These are phyloP conservation scores for Umbellularia californica DNA, from an alignment of 164 flowering plant species.

Conservation along the genomic window DNA sequence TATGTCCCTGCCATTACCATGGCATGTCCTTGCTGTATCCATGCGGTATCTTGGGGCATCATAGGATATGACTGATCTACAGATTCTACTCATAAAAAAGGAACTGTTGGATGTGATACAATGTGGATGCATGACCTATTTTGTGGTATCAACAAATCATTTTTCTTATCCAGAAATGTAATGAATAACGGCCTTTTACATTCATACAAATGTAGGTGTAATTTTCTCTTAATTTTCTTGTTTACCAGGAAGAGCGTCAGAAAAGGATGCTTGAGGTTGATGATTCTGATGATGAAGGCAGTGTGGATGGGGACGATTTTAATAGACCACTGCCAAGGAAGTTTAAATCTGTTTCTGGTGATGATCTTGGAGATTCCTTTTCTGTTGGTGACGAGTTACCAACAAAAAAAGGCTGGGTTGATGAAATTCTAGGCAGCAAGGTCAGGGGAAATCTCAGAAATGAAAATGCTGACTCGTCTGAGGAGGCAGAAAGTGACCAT, in stretches of 20 bases:
- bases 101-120: too few relatives aligned
- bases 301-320: constrained; percentile 33
- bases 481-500: constrained; percentile 43
- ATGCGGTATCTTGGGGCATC: too few relatives aligned
- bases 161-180: background rate
- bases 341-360: constrained; percentile 65
- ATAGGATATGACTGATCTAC: too few relatives aligned
- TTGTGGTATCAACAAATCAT: too few relatives aligned
- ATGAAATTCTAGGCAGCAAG: constrained; percentile 54
- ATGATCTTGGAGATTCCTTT: constrained; percentile 94
- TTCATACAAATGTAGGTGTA: background rate
- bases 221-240: background rate
- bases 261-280: constrained; percentile 77
- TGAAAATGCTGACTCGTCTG: constrained; percentile 45
- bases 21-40: too few relatives aligned
- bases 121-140: too few relatives aligned
- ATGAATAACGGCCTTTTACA: background rate
- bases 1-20: too few relatives aligned
- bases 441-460: constrained; percentile 28
- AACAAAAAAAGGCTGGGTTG: constrained; percentile 67
- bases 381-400: constrained; percentile 37
- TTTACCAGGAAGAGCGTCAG: constrained; percentile 71
- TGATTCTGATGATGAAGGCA: constrained; percentile 67
- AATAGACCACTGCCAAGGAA: constrained; percentile 24
- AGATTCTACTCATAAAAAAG: too few relatives aligned